Conservation (phyloP, 352 stramenopile species). For the Phytopythium aichiense region DNA sequence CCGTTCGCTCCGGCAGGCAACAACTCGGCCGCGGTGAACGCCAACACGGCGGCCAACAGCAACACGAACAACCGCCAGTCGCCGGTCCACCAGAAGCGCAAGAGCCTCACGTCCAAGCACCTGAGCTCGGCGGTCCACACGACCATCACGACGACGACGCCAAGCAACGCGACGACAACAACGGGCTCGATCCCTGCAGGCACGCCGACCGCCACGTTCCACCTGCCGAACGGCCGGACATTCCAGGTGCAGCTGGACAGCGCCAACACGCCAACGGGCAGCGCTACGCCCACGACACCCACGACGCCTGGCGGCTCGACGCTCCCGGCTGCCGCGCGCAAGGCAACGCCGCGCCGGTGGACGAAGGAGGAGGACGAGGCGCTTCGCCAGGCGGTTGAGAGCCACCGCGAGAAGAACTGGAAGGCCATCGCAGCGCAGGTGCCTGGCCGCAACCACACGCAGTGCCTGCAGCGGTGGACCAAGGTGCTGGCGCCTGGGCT, state of each 20-base stretch:
- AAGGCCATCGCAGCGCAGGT: constrained; percentile 89
- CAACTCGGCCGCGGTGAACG: constrained; percentile 1
- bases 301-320: constrained; percentile 17
- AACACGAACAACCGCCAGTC: constrained; percentile 32
- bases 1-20: constrained; percentile 21
- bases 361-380: constrained; percentile 88
- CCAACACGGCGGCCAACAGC: background rate
- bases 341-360: constrained; percentile 80
- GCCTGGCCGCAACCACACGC: constrained; percentile 85
- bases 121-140: constrained; percentile 20
- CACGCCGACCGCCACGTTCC: constrained; percentile 22
- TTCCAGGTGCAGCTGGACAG: constrained; percentile 68
- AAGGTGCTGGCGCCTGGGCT: constrained; percentile 87
- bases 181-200: constrained; percentile 15
- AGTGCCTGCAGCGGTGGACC: constrained; percentile 90
- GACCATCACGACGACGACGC: background rate
- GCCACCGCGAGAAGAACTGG: constrained; percentile 90
- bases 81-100: constrained; percentile 51
- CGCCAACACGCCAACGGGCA: constrained; percentile 10
- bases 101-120: constrained; percentile 78
- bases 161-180: constrained; percentile 15
- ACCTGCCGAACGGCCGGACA: constrained; percentile 51
- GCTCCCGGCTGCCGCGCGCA: constrained; percentile 41
- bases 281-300: constrained; percentile 24
- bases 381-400: constrained; percentile 76